Conservation (phyloP, 768 basidiomycete species). For the Serpula lacrymans region DNA sequence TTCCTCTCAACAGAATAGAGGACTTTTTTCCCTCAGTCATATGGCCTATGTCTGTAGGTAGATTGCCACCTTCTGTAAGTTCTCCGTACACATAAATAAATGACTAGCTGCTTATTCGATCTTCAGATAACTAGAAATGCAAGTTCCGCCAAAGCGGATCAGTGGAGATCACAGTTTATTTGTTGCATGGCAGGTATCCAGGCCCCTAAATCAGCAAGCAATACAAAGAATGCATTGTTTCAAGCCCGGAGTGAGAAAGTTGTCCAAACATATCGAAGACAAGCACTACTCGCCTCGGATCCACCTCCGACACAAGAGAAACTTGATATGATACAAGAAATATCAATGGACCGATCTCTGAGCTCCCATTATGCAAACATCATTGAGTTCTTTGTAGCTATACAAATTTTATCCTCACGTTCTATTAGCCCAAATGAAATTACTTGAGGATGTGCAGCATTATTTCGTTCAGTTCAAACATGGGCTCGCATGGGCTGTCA, state of each 20-base stretch:
- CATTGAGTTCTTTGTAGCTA: background rate
- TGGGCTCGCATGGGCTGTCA: conserved; percentile 1
- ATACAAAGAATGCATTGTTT: conserved; percentile 9
- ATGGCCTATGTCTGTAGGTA: conserved; percentile 11
- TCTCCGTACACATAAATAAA: too few relatives aligned
- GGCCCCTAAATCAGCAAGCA: conserved; percentile 7
- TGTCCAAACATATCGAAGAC: too few relatives aligned
- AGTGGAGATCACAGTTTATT: conserved; percentile 17
- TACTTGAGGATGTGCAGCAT: background rate
- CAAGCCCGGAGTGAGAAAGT: conserved; percentile 10
- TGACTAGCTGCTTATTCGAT: too few relatives aligned
- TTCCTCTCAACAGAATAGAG: conserved; percentile 2
- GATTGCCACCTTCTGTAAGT: background rate
- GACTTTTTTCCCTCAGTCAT: conserved; percentile 4
- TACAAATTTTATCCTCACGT: background rate
- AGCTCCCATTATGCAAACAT: background rate
- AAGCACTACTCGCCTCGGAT: too few relatives aligned
- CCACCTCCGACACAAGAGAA: too few relatives aligned
- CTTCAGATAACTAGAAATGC: conserved; percentile 8
- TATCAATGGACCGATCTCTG: too few relatives aligned
- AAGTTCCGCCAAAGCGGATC: conserved; percentile 18
- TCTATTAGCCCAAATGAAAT: background rate
- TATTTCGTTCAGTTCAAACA: background rate
- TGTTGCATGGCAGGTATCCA: conserved; percentile 14
- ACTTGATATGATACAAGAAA: too few relatives aligned